These are phyloP conservation scores for Posidonia oceanica DNA, from an alignment of 116 monocot genomes.

Conservation along the genomic window DNA sequence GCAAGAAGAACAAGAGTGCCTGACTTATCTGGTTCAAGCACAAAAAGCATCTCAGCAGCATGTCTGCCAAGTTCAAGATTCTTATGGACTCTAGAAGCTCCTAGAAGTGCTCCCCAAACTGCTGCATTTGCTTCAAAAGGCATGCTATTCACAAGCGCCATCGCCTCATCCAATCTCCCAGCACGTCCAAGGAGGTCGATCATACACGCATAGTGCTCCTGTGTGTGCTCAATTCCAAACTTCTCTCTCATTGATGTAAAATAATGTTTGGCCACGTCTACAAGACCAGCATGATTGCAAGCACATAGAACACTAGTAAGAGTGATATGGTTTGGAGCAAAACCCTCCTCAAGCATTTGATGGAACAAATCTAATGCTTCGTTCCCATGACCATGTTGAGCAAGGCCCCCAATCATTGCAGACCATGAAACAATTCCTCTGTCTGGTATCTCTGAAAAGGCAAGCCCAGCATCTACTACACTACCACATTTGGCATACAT, in stretches of 20 bases:
- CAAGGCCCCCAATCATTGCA: constrained; percentile 74
- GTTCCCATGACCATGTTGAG: constrained; percentile 71
- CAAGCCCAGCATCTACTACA: constrained; percentile 45
- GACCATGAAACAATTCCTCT: constrained; percentile 70
- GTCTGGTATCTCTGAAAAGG: constrained; percentile 45
- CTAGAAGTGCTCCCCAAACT: constrained; percentile 77
- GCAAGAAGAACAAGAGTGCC: constrained; percentile 65
- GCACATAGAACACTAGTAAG: constrained; percentile 73
- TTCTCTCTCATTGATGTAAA: constrained; percentile 47
- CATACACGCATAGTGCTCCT: constrained; percentile 86
- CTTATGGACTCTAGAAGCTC: constrained; percentile 40
- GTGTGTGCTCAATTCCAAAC: constrained; percentile 40
- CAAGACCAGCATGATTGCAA: constrained; percentile 65
- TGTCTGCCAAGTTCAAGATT: constrained; percentile 44
- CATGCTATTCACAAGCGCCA: constrained; percentile 55
- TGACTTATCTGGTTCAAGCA: constrained; percentile 68
- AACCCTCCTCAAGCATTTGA: constrained; percentile 45
- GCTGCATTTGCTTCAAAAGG: constrained; percentile 59
- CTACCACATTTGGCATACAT: constrained; percentile 90
- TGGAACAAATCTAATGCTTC: constrained; percentile 47
- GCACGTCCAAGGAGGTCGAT: constrained; percentile 67
- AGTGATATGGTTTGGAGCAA: constrained; percentile 63
- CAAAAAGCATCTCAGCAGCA: constrained; percentile 65
- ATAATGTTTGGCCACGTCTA: constrained; percentile 36
- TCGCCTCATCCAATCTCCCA: constrained; percentile 44